Evolutionary conservation across 2,329 filamentous ascomycete genomes (phyloP).

Genomic region (Monosporascus ibericus): DNA sequence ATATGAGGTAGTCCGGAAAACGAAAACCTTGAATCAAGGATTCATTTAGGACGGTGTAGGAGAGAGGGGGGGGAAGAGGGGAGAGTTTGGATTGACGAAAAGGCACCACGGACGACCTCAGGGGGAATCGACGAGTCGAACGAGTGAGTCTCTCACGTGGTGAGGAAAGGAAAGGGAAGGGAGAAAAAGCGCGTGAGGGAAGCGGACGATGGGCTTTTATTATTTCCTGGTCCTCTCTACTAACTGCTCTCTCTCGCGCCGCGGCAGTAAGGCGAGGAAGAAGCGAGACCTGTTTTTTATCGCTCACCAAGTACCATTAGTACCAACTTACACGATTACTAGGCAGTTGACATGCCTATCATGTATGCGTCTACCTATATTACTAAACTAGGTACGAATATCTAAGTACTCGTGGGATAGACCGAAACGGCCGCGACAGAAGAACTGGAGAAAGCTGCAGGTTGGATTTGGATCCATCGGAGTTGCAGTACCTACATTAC

Average conservation of each 20-base stretch:
- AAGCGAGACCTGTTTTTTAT: neutral
- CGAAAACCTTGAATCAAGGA: slow-evolving; percentile 8
- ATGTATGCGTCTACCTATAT: neutral
- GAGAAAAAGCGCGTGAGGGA: slow-evolving; percentile 9
- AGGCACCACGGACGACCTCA: slow-evolving; percentile 24
- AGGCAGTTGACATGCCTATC: neutral
- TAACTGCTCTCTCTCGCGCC: neutral
- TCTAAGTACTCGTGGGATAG: neutral
- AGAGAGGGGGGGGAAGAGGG: slow-evolving; percentile 17
- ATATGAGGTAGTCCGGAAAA: slow-evolving; percentile 9
- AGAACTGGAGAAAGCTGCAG: neutral
- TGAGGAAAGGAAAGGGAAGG: slow-evolving; percentile 8
- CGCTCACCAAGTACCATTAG: neutral
- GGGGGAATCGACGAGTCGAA: slow-evolving; percentile 17
- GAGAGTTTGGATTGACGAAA: slow-evolving; percentile 15
- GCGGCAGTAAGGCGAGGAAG: neutral
- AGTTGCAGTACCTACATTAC: neutral
- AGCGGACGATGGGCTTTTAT: slow-evolving; percentile 3
- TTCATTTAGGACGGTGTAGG: slow-evolving; percentile 5
- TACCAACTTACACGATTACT: neutral
- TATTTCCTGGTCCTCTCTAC: neutral
- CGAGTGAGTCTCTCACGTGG: slow-evolving; percentile 20
- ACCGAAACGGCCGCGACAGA: neutral
- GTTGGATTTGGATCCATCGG: neutral
- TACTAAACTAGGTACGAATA: neutral